Percentiles rank a stretch among this genome's conserved stretches.
phyloP scores from a whole-genome alignment of 2,329 filamentous ascomycete genomes.

The Stachybotrys echinatus region DNA sequence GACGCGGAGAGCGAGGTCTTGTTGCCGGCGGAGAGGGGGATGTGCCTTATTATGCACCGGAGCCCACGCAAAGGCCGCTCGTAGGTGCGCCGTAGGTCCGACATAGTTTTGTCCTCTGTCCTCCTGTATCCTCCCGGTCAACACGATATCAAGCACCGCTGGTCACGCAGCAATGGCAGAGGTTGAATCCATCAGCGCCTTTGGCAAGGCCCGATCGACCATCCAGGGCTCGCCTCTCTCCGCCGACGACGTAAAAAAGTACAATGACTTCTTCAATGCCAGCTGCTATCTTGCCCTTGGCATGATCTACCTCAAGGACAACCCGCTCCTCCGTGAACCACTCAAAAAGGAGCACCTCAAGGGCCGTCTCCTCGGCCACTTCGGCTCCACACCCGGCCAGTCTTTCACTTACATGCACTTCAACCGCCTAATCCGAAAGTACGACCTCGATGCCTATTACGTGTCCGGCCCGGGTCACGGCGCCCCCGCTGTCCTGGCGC shows the following conservation, averaged over 20 bases:
- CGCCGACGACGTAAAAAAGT: slow-evolving; percentile 60
- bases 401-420: slow-evolving; percentile 79
- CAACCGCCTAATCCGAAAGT: slow-evolving; percentile 78
- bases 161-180: slow-evolving; percentile 37
- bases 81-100: too few relatives aligned
- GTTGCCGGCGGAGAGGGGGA: too few relatives aligned
- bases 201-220: slow-evolving; percentile 60
- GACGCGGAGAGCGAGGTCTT: too few relatives aligned
- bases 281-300: slow-evolving; percentile 71
- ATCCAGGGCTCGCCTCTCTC: slow-evolving; percentile 57
- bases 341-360: slow-evolving; percentile 68
- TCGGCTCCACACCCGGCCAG: slow-evolving; percentile 75
- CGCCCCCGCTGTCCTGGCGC: slow-evolving; percentile 69
- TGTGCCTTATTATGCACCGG: too few relatives aligned
- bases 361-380: slow-evolving; percentile 68
- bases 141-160: too few relatives aligned
- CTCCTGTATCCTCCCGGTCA: too few relatives aligned
- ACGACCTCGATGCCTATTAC: slow-evolving; percentile 67
- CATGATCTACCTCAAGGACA: slow-evolving; percentile 75
- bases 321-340: slow-evolving; percentile 66
- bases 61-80: too few relatives aligned
- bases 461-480: slow-evolving; percentile 75
- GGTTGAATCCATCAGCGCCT: slow-evolving; percentile 56
- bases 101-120: too few relatives aligned
- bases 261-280: slow-evolving; percentile 69